phyloP scores from a whole-genome alignment of 192 early-diverging fungal species.

The Coemansia sp. region DNA sequence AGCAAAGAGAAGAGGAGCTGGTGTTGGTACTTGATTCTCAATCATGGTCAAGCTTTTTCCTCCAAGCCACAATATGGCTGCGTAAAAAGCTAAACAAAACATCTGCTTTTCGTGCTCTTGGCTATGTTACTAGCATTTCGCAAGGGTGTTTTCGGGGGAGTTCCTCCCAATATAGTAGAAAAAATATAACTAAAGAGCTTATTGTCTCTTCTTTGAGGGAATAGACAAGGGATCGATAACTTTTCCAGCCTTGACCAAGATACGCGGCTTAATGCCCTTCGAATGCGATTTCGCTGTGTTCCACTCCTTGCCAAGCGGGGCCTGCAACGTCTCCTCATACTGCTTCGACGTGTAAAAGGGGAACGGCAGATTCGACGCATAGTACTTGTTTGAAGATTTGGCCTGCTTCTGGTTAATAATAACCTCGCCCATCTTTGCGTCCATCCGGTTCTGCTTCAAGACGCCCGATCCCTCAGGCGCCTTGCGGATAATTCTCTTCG shows the following conservation, averaged over 20 bases:
- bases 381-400: conserved; percentile 76
- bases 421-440: conserved; percentile 57
- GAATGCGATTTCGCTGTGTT: conserved; percentile 74
- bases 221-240: conserved; percentile 84
- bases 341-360: conserved; percentile 82
- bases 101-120: too few relatives aligned
- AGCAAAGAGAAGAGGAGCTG: not conserved
- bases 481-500: conserved; percentile 60
- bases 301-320: conserved; percentile 96
- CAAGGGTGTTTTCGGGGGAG: too few relatives aligned
- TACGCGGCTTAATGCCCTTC: conserved; percentile 74
- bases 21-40: not conserved
- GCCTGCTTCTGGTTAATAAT: conserved; percentile 88
- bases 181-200: not conserved
- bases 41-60: not conserved
- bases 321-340: conserved; percentile 81
- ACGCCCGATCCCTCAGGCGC: conserved; percentile 26
- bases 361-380: conserved; percentile 70
- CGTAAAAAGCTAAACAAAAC: not conserved
- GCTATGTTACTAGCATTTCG: too few relatives aligned
- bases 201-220: conserved; percentile 58
- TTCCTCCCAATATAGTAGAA: not conserved
- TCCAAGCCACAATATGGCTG: not conserved
- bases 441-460: conserved; percentile 19
- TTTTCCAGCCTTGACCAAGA: conserved; percentile 78